Percentiles rank a stretch among this genome's conserved stretches.
These are phyloP conservation scores for Suhomyces coccinellae DNA, from an alignment of 1,139 yeast genomes.

Conservation along the genomic window DNA sequence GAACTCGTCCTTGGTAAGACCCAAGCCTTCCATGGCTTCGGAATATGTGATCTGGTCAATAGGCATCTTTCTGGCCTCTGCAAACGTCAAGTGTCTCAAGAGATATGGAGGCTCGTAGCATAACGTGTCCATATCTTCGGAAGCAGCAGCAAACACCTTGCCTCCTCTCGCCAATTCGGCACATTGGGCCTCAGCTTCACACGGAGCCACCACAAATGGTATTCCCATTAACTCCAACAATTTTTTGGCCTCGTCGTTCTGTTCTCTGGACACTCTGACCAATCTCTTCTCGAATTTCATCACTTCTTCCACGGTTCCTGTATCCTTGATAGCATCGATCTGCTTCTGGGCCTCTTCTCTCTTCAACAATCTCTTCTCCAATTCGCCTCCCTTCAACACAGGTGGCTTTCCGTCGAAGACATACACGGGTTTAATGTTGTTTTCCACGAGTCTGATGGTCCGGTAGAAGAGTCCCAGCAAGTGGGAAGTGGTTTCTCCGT, in stretches of 20 bases:
- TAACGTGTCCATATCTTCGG: constrained; percentile 98
- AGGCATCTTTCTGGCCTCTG: constrained; percentile 92
- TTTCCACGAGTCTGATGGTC: constrained; percentile 82
- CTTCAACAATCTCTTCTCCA: constrained; percentile 77
- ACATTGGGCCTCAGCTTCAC: constrained; percentile 99
- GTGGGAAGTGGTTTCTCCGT: constrained; percentile 94
- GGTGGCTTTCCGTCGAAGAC: constrained; percentile 98
- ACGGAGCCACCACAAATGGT: constrained; percentile 90
- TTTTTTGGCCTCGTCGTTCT: constrained; percentile 89
- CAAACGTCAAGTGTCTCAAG: constrained; percentile 85
- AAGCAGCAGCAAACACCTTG: constrained; percentile 93
- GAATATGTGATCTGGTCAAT: constrained; percentile 77
- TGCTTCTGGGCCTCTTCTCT: constrained; percentile 82
- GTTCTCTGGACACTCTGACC: constrained; percentile 84
- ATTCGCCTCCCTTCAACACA: constrained; percentile 86
- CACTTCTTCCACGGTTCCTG: constrained; percentile 77
- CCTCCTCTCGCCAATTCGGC: constrained; percentile 89
- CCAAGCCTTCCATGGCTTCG: constrained; percentile 74
- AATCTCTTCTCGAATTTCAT: constrained; percentile 81
- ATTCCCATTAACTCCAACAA: constrained; percentile 87
- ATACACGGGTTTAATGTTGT: constrained; percentile 92
- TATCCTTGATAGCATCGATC: constrained; percentile 71
- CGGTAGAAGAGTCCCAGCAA: constrained; percentile 94
- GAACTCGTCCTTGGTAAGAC: constrained; percentile 68
- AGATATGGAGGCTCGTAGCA: constrained; percentile 86